Conservation (phyloP, 208 protist species). For the Crithidia fasciculata region DNA sequence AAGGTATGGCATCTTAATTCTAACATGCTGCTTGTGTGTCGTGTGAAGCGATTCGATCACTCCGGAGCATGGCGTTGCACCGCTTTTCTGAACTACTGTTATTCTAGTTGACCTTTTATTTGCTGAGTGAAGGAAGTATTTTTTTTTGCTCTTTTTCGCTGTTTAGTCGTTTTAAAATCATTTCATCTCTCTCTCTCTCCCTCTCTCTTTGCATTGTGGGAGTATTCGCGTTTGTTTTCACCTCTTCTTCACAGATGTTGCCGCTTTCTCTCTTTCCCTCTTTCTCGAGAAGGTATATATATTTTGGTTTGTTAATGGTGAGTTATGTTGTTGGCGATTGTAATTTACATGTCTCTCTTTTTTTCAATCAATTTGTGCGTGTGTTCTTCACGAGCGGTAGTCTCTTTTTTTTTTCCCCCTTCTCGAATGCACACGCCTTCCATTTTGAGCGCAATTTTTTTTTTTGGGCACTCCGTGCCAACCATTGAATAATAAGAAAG, state of each 20-base stretch:
- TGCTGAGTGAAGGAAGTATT: not conserved
- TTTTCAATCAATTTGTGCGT: not conserved
- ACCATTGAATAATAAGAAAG: not conserved
- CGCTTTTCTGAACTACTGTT: too few relatives aligned
- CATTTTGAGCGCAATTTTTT: not conserved
- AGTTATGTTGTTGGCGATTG: not conserved
- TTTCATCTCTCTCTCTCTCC: not conserved
- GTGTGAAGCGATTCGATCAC: too few relatives aligned
- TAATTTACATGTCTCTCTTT: not conserved
- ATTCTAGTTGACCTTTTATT: too few relatives aligned
- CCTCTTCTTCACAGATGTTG: not conserved
- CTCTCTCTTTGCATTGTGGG: slow-evolving; percentile 2
- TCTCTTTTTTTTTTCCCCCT: too few relatives aligned
- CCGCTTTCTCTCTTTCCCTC: not conserved
- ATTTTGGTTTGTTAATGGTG: not conserved
- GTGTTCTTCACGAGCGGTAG: too few relatives aligned
- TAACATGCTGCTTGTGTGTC: too few relatives aligned
- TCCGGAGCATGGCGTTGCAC: too few relatives aligned
- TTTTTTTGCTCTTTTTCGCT: not conserved
- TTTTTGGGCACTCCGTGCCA: not conserved
- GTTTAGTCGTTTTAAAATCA: not conserved
- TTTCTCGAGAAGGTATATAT: not conserved
- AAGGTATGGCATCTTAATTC: too few relatives aligned
- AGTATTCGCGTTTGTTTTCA: not conserved
- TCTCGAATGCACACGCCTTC: not conserved